These are phyloP conservation scores for Neonectria faginata DNA, from an alignment of 2,329 filamentous ascomycete genomes.

Conservation along the genomic window DNA sequence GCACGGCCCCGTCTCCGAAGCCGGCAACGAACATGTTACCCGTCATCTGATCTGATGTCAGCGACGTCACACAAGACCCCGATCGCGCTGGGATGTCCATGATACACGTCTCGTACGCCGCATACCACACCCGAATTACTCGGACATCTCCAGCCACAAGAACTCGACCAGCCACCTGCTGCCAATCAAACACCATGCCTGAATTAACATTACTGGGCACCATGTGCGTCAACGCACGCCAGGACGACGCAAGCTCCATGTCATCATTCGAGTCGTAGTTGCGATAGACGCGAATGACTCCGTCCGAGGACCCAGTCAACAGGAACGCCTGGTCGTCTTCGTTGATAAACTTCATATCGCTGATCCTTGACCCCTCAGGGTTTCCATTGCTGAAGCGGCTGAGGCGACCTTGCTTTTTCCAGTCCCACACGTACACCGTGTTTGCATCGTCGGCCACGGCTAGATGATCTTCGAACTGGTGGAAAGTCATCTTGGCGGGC, in stretches of 20 bases:
- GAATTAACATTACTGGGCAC: constrained; percentile 94
- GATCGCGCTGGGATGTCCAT: constrained; percentile 95
- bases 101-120: constrained; percentile 90
- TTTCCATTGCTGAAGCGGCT: constrained; percentile 95
- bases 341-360: constrained; percentile 96
- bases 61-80: constrained; percentile 92
- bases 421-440: constrained; percentile 93
- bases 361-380: constrained; percentile 89
- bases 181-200: constrained; percentile 98
- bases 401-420: constrained; percentile 79
- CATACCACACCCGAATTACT: constrained; percentile 96
- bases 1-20: constrained; percentile 93
- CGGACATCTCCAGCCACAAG: constrained; percentile 97
- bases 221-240: constrained; percentile 92
- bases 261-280: constrained; percentile 84
- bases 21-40: constrained; percentile 96
- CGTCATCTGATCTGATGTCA: constrained; percentile 98
- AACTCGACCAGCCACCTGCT: constrained; percentile 94
- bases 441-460: constrained; percentile 94
- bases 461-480: constrained; percentile 97
- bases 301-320: constrained; percentile 95
- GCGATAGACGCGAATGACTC: constrained; percentile 91
- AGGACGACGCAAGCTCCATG: constrained; percentile 88
- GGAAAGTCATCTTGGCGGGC: constrained; percentile 92
- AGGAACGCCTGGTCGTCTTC: constrained; percentile 96